Evolutionary conservation across 164 flowering plant genomes (phyloP).

Genomic region (Tetrastigma voinierianum): DNA sequence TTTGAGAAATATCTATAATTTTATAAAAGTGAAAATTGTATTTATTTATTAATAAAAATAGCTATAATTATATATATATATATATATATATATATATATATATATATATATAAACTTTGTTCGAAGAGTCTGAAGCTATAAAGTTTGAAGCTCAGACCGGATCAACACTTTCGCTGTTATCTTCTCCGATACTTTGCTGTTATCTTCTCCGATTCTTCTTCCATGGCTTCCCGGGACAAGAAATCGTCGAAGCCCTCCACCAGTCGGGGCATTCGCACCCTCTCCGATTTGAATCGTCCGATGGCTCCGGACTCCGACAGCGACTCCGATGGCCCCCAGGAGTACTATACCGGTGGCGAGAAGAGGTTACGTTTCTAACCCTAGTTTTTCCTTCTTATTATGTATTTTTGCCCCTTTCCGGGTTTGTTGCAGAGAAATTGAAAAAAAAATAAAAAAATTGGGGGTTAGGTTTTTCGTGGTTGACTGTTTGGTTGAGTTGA

Average conservation of each 20-base stretch:
- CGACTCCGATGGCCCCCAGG: constrained; percentile 79
- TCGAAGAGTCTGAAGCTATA: too few species aligned
- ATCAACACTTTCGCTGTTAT: not conserved
- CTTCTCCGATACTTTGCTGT: not conserved
- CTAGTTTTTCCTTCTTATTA: not conserved
- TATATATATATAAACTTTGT: too few species aligned
- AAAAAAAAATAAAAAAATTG: too few species aligned
- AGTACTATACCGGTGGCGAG: constrained; percentile 92
- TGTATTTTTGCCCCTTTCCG: not conserved
- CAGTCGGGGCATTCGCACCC: constrained; percentile 71
- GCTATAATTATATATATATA: too few species aligned
- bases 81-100: too few species aligned
- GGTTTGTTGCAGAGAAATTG: not conserved
- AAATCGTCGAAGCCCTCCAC: constrained; percentile 54
- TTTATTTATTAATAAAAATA: too few species aligned
- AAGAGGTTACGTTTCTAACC: constrained; percentile 51
- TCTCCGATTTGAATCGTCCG: constrained; percentile 72
- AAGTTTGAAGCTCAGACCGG: too few species aligned
- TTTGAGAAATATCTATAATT: too few species aligned
- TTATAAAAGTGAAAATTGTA: too few species aligned
- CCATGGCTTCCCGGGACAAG: constrained; percentile 70
- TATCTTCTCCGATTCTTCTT: not conserved
- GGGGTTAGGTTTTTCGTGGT: too few species aligned
- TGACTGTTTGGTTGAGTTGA: too few species aligned
- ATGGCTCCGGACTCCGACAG: constrained; percentile 64